A percentile compares a stretch with the other conserved stretches of the same genome.
Conservation (phyloP, 768 basidiomycete genomes). For the Termitomyces titanicus region DNA sequence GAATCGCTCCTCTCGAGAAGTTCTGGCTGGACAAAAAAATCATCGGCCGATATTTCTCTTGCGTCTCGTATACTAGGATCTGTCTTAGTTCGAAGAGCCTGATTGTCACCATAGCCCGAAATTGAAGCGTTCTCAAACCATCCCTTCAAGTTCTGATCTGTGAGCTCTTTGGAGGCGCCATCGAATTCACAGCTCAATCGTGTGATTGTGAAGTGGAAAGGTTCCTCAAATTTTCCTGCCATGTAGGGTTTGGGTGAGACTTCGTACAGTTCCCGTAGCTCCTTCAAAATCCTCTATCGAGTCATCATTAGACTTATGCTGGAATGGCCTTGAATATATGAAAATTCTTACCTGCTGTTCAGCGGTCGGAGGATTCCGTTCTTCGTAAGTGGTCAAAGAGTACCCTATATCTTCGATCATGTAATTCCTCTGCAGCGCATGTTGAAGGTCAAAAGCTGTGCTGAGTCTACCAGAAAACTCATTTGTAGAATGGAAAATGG, state of each 20-base stretch:
- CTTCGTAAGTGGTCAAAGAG: background rate
- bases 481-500: background rate
- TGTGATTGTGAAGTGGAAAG: conserved; percentile 13
- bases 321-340: background rate
- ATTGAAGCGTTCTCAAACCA: conserved; percentile 4
- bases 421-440: background rate
- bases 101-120: conserved; percentile 5
- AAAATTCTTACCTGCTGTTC: background rate
- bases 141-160: background rate
- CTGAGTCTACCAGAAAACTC: background rate
- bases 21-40: background rate
- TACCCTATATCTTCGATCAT: background rate
- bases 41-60: background rate
- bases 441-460: background rate
- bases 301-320: background rate
- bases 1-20: background rate
- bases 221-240: background rate
- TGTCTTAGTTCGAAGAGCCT: background rate
- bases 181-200: conserved; percentile 9
- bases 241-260: background rate
- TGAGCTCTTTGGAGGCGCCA: conserved; percentile 10
- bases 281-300: background rate
- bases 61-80: background rate
- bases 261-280: background rate
- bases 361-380: background rate